Evolutionary conservation across 2,329 filamentous ascomycete genomes (phyloP).

Genomic region (Scedosporium boydii): DNA sequence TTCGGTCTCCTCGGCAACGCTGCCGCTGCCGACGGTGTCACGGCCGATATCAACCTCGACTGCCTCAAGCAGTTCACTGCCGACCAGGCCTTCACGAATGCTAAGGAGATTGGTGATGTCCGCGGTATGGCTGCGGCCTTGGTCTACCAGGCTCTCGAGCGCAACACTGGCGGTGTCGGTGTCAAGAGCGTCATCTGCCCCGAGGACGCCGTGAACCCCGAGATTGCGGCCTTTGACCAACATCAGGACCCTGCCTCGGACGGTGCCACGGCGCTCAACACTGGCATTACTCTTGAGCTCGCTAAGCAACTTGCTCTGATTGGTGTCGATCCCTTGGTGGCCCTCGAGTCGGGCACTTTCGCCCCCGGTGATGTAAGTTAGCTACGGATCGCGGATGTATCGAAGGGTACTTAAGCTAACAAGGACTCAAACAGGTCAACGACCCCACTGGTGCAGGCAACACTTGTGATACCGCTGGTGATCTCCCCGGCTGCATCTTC

Average conservation of each 20-base stretch:
- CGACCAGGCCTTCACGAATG: constrained; percentile 51
- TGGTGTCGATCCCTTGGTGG: constrained; percentile 52
- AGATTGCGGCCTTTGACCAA: constrained; percentile 54
- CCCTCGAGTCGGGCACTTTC: constrained; percentile 55
- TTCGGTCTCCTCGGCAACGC: constrained; percentile 34
- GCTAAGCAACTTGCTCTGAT: constrained; percentile 50
- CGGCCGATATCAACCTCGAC: constrained; percentile 29
- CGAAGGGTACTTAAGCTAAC: background rate
- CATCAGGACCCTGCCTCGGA: constrained; percentile 59
- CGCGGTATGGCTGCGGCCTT: constrained; percentile 44
- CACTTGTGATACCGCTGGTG: constrained; percentile 37
- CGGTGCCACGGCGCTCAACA: constrained; percentile 48
- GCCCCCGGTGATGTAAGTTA: constrained; percentile 43
- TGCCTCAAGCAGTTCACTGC: constrained; percentile 39
- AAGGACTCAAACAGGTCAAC: constrained; percentile 1
- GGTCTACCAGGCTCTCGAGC: constrained; percentile 45
- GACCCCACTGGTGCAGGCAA: constrained; percentile 18
- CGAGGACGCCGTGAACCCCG: constrained; percentile 50
- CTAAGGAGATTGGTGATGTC: constrained; percentile 41
- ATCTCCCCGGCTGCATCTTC: constrained; percentile 45
- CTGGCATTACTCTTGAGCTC: constrained; percentile 48
- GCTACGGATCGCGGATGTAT: no score
- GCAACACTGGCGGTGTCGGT: constrained; percentile 35
- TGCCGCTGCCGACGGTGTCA: constrained; percentile 38
- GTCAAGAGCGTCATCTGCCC: constrained; percentile 43